Conservation (phyloP, 2,329 filamentous ascomycete genomes). For the Geoglossum cookeanum region DNA sequence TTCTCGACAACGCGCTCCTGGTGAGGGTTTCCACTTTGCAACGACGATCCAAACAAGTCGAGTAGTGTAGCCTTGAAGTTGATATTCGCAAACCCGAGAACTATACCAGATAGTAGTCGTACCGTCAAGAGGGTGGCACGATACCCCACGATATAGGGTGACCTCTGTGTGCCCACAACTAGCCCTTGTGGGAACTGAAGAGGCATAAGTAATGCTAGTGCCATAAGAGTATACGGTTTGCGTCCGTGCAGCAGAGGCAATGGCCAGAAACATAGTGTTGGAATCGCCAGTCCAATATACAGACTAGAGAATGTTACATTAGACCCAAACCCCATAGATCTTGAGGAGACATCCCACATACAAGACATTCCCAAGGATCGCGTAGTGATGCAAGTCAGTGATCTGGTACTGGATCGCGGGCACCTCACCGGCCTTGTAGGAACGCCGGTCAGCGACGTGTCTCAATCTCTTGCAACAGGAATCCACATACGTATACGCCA, state of each 20-base stretch:
- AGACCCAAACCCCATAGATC: not conserved
- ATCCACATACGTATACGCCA: slow-evolving; percentile 44
- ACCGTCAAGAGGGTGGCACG: slow-evolving; percentile 42
- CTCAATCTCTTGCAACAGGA: not conserved
- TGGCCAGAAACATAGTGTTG: slow-evolving; percentile 54
- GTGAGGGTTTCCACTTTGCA: slow-evolving; percentile 54
- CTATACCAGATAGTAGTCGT: slow-evolving; percentile 45
- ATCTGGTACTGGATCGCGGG: slow-evolving; percentile 65
- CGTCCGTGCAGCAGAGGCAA: slow-evolving; percentile 56
- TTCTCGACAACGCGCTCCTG: slow-evolving; percentile 48
- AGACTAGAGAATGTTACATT: slow-evolving; percentile 22
- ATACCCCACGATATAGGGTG: slow-evolving; percentile 36
- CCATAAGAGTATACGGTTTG: slow-evolving; percentile 55
- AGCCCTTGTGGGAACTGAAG: slow-evolving; percentile 60
- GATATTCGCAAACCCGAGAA: slow-evolving; percentile 57
- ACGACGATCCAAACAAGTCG: slow-evolving; percentile 57
- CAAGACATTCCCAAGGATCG: slow-evolving; percentile 54
- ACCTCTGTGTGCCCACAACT: slow-evolving; percentile 36
- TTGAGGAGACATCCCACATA: slow-evolving; percentile 12
- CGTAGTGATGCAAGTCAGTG: slow-evolving; percentile 45
- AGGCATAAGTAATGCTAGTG: slow-evolving; percentile 49
- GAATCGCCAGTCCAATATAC: slow-evolving; percentile 50
- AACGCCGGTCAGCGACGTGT: not conserved
- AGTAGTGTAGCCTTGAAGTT: slow-evolving; percentile 54
- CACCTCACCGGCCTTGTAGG: slow-evolving; percentile 43